Percentiles rank a stretch among this genome's conserved stretches.
Conservation (phyloP, 2,329 filamentous ascomycete genomes). For the Parasarocladium wereldwijsianum region DNA sequence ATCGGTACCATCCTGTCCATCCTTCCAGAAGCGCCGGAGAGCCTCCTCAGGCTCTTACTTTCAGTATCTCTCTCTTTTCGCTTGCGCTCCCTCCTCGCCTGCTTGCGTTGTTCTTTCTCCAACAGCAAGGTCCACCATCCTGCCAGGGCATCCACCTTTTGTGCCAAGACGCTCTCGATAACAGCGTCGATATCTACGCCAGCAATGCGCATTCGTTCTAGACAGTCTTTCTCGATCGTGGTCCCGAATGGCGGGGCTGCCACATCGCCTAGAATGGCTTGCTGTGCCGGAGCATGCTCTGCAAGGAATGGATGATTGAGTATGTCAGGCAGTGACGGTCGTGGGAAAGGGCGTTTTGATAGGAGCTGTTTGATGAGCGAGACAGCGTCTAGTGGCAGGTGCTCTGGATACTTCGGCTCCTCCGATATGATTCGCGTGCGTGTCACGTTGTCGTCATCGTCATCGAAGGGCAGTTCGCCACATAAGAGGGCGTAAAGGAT, state of each 20-base stretch:
- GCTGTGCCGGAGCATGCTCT: slow-evolving; percentile 76
- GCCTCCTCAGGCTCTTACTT: slow-evolving; percentile 59
- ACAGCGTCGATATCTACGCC: slow-evolving; percentile 90
- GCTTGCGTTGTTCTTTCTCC: slow-evolving; percentile 88
- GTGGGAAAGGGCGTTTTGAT: slow-evolving; percentile 74
- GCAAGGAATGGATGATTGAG: slow-evolving; percentile 75
- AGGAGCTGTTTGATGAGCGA: slow-evolving; percentile 66
- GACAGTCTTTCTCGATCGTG: slow-evolving; percentile 71
- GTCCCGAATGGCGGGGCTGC: slow-evolving; percentile 75
- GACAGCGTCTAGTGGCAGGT: slow-evolving; percentile 63
- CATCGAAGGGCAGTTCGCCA: slow-evolving; percentile 86
- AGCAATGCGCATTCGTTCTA: slow-evolving; percentile 84
- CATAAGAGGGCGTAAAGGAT: slow-evolving; percentile 73
- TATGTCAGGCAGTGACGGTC: slow-evolving; percentile 73
- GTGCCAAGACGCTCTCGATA: slow-evolving; percentile 82
- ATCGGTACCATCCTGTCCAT: slow-evolving; percentile 68
- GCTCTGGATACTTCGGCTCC: slow-evolving; percentile 73
- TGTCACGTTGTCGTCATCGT: slow-evolving; percentile 82
- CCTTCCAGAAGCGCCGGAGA: slow-evolving; percentile 82
- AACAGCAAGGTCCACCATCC: slow-evolving; percentile 94
- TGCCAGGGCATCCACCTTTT: slow-evolving; percentile 77
- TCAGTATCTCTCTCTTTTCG: slow-evolving; percentile 75
- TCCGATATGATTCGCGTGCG: slow-evolving; percentile 72
- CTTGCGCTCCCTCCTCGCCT: slow-evolving; percentile 63
- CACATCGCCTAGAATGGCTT: slow-evolving; percentile 73